Conservation (phyloP, 192 early-diverging fungal genomes). For the Umbelopsis vinacea region DNA sequence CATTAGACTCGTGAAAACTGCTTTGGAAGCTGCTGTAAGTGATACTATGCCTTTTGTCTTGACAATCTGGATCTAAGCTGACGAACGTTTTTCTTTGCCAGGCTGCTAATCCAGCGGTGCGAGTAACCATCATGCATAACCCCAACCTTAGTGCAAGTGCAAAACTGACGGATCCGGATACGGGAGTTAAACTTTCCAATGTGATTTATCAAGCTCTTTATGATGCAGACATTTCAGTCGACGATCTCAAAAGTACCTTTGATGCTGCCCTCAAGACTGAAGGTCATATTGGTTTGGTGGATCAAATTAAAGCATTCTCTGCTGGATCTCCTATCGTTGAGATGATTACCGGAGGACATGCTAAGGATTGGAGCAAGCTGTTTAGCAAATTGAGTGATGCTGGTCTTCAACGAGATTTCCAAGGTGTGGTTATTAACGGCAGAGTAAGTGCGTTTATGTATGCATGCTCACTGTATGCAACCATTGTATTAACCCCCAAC, state of each 20-base stretch:
- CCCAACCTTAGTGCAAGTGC: conserved; percentile 21
- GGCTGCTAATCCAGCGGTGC: background rate
- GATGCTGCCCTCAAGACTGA: background rate
- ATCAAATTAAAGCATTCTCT: conserved; percentile 27
- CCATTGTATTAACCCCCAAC: background rate
- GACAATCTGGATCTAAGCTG: background rate
- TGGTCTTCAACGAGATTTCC: conserved; percentile 28
- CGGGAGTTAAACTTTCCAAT: conserved; percentile 8
- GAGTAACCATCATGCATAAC: conserved; percentile 58
- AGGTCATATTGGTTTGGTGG: background rate
- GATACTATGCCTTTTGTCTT: background rate
- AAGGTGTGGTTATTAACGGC: conserved; percentile 64
- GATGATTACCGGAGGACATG: conserved; percentile 16
- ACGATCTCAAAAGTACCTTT: conserved; percentile 14
- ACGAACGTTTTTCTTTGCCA: background rate
- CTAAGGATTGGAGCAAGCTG: conserved; percentile 20
- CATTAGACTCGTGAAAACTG: conserved; percentile 51
- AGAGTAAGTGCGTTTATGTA: conserved; percentile 43
- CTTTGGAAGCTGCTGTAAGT: conserved; percentile 49
- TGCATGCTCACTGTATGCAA: background rate
- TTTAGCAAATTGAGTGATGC: conserved; percentile 19
- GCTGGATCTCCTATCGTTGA: conserved; percentile 40
- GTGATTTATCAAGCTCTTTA: conserved; percentile 18
- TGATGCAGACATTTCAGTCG: background rate
- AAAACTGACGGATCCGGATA: background rate